These are phyloP conservation scores for Melaleuca alternifolia DNA, from an alignment of 345 rosid species.

Conservation along the genomic window DNA sequence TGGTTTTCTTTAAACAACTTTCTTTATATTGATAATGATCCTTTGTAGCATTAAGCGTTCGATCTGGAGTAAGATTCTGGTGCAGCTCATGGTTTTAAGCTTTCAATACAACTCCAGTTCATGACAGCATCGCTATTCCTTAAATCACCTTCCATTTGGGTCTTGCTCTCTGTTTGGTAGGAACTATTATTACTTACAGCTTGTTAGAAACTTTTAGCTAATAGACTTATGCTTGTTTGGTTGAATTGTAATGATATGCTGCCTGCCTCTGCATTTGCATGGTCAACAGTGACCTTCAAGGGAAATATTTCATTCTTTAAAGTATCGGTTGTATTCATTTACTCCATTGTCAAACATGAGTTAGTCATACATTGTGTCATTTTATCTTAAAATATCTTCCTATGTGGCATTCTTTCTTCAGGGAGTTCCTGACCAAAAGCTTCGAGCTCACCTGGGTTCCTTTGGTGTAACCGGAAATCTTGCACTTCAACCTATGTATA, in stretches of 20 bases:
- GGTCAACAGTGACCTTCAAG: background rate
- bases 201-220: background rate
- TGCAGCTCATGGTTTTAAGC: background rate
- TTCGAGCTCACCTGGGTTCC: slow-evolving; percentile 88
- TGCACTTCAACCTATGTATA: slow-evolving; percentile 99
- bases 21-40: background rate
- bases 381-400: background rate
- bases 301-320: background rate
- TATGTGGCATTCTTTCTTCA: slow-evolving; percentile 18
- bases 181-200: background rate
- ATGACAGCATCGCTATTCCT: background rate
- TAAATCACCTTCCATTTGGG: background rate
- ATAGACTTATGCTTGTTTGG: background rate
- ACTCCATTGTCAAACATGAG: background rate
- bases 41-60: background rate
- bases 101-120: background rate
- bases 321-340: background rate
- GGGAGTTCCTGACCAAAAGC: slow-evolving; percentile 98
- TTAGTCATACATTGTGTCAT: background rate
- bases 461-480: slow-evolving; percentile 97
- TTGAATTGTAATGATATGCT: background rate
- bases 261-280: background rate
- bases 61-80: background rate
- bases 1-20: background rate
- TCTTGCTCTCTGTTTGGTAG: background rate